A percentile compares a stretch with the other conserved stretches of the same genome.
phyloP scores from a whole-genome alignment of 495 filamentous ascomycete genomes.

The Daldinia loculata region DNA sequence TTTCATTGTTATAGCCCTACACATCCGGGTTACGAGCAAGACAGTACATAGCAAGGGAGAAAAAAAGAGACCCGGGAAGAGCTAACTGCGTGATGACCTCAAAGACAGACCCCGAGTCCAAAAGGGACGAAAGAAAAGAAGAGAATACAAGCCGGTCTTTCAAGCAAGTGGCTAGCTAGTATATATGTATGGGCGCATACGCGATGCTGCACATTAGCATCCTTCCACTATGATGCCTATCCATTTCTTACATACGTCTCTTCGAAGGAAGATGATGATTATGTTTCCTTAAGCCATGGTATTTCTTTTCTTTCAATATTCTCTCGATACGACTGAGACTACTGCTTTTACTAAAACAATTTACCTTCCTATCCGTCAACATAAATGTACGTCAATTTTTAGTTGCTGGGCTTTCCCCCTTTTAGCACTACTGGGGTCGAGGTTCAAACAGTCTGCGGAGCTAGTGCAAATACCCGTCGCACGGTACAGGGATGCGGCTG shows the following conservation, averaged over 20 bases:
- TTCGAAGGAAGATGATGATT: not conserved
- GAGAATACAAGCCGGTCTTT: slow-evolving; percentile 37
- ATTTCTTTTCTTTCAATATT: not conserved
- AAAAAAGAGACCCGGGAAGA: slow-evolving; percentile 18
- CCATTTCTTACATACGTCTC: not conserved
- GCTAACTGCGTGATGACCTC: slow-evolving; percentile 31
- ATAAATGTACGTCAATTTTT: slow-evolving; percentile 24
- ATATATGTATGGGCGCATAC: slow-evolving; percentile 32
- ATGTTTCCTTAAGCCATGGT: not conserved
- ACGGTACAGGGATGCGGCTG: slow-evolving; percentile 38
- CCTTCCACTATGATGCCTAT: slow-evolving; percentile 1
- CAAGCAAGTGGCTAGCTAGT: slow-evolving; percentile 13
- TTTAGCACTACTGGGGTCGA: slow-evolving; percentile 44
- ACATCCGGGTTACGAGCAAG: slow-evolving; percentile 23
- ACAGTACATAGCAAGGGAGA: slow-evolving; percentile 34
- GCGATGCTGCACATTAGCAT: slow-evolving; percentile 14
- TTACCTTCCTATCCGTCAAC: not conserved
- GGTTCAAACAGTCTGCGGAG: slow-evolving; percentile 55
- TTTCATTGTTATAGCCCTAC: slow-evolving; percentile 39
- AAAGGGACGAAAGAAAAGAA: slow-evolving; percentile 38
- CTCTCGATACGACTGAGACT: not conserved
- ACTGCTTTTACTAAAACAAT: not conserved
- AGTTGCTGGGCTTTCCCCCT: slow-evolving; percentile 17
- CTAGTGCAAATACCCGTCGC: slow-evolving; percentile 54
- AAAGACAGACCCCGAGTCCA: slow-evolving; percentile 32